These are phyloP conservation scores for Yamadazyma laniorum DNA, from an alignment of 805 yeast genomes.

Conservation along the genomic window DNA sequence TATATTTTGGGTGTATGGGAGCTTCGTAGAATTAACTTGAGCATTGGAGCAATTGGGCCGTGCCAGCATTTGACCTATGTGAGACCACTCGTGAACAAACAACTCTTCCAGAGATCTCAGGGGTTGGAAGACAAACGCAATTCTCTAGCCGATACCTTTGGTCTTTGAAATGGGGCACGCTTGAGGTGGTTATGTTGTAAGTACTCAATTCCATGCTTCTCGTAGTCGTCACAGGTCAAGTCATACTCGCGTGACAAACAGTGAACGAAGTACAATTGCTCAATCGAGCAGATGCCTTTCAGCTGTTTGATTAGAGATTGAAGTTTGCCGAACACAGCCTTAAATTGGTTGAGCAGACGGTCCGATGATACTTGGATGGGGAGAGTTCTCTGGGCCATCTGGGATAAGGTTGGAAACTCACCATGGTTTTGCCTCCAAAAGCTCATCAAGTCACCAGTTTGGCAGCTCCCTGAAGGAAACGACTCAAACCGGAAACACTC, in stretches of 20 bases:
- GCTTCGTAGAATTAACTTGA: too few species aligned
- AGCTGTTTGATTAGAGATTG: background rate
- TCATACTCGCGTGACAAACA: slow-evolving; percentile 12
- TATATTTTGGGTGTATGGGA: too few species aligned
- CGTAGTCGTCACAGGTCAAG: background rate
- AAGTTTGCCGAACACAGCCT: slow-evolving; percentile 7
- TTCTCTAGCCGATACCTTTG: too few species aligned
- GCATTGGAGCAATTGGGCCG: too few species aligned
- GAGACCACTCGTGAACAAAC: too few species aligned
- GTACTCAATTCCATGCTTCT: slow-evolving; percentile 3
- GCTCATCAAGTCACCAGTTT: slow-evolving; percentile 7
- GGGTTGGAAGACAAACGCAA: too few species aligned
- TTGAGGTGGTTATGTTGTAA: slow-evolving; percentile 4
- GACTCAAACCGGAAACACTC: slow-evolving; percentile 28
- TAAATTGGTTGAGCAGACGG: slow-evolving; percentile 15
- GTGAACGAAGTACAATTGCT: slow-evolving; percentile 11
- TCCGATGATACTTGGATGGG: slow-evolving; percentile 20
- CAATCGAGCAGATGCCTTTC: slow-evolving; percentile 10
- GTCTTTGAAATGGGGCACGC: too few species aligned
- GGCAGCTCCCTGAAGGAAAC: slow-evolving; percentile 12
- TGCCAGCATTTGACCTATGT: too few species aligned
- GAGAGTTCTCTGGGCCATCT: slow-evolving; percentile 15
- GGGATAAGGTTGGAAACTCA: slow-evolving; percentile 17
- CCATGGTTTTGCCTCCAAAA: slow-evolving; percentile 22
- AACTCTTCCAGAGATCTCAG: too few species aligned